A percentile compares a stretch with the other conserved stretches of the same genome.
phyloP scores from a whole-genome alignment of 2,329 filamentous ascomycete genomes.

The Neurospora crassa region DNA sequence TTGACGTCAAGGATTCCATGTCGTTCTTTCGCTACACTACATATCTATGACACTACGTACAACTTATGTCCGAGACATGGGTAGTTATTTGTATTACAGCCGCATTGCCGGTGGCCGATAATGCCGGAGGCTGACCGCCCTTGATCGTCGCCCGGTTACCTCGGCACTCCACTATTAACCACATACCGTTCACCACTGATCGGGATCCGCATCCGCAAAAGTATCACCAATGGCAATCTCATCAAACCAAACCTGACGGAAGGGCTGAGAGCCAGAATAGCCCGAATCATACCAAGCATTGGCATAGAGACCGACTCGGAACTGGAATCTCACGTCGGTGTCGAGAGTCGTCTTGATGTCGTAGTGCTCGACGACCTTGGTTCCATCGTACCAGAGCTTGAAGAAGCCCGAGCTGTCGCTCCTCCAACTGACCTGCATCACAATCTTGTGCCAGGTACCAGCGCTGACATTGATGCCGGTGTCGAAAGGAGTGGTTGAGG shows the following conservation, averaged over 20 bases:
- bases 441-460: conserved; percentile 36
- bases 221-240: conserved; percentile 34
- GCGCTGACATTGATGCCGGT: conserved; percentile 30
- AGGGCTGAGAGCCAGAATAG: conserved; percentile 30
- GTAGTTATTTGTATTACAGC: background rate
- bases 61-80: background rate
- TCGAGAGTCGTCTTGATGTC: conserved; percentile 34
- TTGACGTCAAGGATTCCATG: background rate
- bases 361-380: conserved; percentile 30
- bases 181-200: conserved; percentile 4
- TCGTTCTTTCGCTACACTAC: background rate
- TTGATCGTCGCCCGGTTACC: background rate
- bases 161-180: background rate
- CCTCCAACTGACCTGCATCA: conserved; percentile 36
- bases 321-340: conserved; percentile 34
- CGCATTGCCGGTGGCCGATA: background rate
- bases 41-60: background rate
- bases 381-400: conserved; percentile 37
- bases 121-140: background rate
- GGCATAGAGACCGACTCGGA: conserved; percentile 38
- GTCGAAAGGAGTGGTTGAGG: conserved; percentile 24
- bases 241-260: conserved; percentile 40
- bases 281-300: conserved; percentile 38
- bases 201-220: conserved; percentile 29
- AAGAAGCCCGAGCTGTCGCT: conserved; percentile 33